These are phyloP conservation scores for Aurantiochytrium sp. DNA, from an alignment of 108 stramenopile species.

Conservation along the genomic window DNA sequence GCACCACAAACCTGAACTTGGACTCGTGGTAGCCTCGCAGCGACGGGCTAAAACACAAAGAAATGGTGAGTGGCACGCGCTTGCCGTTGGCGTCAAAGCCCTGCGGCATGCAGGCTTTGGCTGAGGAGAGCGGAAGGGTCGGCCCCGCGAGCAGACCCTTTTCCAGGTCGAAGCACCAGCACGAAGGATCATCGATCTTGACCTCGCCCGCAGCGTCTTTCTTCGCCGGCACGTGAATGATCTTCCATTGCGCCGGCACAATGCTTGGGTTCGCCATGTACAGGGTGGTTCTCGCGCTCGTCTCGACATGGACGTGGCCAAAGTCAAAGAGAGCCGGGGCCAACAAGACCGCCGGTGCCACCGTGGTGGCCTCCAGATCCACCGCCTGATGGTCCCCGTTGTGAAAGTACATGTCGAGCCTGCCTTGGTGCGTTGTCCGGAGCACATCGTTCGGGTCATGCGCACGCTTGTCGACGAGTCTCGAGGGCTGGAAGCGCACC, in stretches of 20 bases:
- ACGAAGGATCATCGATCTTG: neutral
- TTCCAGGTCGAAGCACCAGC: slow-evolving; percentile 5
- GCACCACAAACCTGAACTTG: neutral
- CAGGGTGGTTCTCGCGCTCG: neutral
- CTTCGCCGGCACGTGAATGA: neutral
- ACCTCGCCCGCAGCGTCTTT: neutral
- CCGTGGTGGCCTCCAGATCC: neutral
- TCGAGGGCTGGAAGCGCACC: neutral
- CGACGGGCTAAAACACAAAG: neutral
- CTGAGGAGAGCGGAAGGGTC: neutral
- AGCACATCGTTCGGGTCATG: neutral
- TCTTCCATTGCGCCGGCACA: neutral
- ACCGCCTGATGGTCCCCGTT: neutral
- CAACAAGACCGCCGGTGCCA: neutral
- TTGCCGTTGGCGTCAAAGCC: slow-evolving; percentile 4
- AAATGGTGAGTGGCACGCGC: neutral
- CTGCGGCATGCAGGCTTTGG: neutral
- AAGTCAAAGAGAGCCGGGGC: neutral
- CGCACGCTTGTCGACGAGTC: neutral
- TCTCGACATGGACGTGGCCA: slow-evolving; percentile 4
- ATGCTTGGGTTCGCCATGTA: neutral
- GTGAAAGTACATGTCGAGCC: neutral
- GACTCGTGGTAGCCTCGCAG: neutral
- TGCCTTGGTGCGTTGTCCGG: neutral
- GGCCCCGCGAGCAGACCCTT: neutral